A percentile compares a stretch with the other conserved stretches of the same genome.
phyloP scores from a whole-genome alignment of 2,329 filamentous ascomycete genomes.

The Aureobasidium namibiae region DNA sequence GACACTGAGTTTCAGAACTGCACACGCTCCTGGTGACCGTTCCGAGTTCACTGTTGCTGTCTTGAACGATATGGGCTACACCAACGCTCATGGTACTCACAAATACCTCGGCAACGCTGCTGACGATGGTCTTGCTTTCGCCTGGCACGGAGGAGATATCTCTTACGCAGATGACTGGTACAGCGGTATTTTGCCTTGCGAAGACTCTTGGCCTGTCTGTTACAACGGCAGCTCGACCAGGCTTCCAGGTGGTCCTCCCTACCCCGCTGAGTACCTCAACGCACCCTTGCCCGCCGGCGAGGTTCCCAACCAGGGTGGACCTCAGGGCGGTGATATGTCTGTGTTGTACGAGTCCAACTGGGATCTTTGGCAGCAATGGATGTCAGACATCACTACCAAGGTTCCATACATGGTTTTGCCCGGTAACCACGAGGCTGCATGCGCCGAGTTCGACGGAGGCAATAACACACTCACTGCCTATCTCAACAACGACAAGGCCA shows the following conservation, averaged over 20 bases:
- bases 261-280: slow-evolving; percentile 33
- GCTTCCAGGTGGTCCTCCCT: slow-evolving; percentile 32
- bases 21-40: slow-evolving; percentile 35
- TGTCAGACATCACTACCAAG: slow-evolving; percentile 34
- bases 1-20: slow-evolving; percentile 40
- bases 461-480: slow-evolving; percentile 40
- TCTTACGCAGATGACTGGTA: slow-evolving; percentile 46
- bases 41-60: slow-evolving; percentile 39
- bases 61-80: slow-evolving; percentile 48
- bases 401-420: slow-evolving; percentile 44
- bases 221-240: slow-evolving; percentile 41
- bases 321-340: slow-evolving; percentile 41
- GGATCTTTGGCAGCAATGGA: slow-evolving; percentile 46
- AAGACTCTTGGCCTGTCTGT: slow-evolving; percentile 41
- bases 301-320: slow-evolving; percentile 37
- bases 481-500: slow-evolving; percentile 36
- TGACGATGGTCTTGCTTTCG: slow-evolving; percentile 40
- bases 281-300: slow-evolving; percentile 40
- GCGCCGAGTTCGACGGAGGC: slow-evolving; percentile 41
- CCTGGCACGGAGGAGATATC: slow-evolving; percentile 47
- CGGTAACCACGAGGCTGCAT: slow-evolving; percentile 44
- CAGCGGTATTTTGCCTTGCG: slow-evolving; percentile 43
- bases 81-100: slow-evolving; percentile 42
- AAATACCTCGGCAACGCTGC: slow-evolving; percentile 34
- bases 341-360: slow-evolving; percentile 44